These are phyloP conservation scores for Juncus effusus DNA, from an alignment of 176 grass and related monocot species.

Conservation along the genomic window DNA sequence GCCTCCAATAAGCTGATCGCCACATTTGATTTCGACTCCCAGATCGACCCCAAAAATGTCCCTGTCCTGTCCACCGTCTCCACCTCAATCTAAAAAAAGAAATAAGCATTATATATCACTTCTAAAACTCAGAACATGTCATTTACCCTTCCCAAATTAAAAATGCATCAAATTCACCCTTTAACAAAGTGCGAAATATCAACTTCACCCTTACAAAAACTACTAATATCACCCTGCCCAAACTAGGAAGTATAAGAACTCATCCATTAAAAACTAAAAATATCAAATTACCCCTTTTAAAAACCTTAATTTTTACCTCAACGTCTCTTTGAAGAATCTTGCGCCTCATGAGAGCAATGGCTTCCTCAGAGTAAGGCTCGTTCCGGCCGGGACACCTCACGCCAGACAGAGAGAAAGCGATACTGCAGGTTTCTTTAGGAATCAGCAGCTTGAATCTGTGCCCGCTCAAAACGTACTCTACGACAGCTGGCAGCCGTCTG, in stretches of 20 bases:
- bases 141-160: no score
- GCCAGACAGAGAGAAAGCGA: slow-evolving; percentile 92
- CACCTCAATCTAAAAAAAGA: slow-evolving; percentile 71
- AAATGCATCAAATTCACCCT: no score
- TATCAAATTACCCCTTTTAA: background rate
- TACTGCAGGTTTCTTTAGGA: slow-evolving; percentile 96
- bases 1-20: slow-evolving; percentile 70
- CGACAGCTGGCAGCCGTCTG: slow-evolving; percentile 70
- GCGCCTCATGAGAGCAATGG: slow-evolving; percentile 97
- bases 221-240: no score
- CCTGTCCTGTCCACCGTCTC: slow-evolving; percentile 90
- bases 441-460: slow-evolving; percentile 95
- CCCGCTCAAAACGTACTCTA: slow-evolving; percentile 96
- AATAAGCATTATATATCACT: background rate
- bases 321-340: slow-evolving; percentile 86
- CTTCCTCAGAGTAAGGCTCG: slow-evolving; percentile 82
- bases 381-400: slow-evolving; percentile 83
- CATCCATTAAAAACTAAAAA: background rate
- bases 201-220: no score
- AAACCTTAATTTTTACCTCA: slow-evolving; percentile 39
- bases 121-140: no score
- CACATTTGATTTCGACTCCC: slow-evolving; percentile 82
- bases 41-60: slow-evolving; percentile 91
- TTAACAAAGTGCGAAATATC: no score
- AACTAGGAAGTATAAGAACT: background rate